Base-by-base conservation (phyloP, 768 basidiomycete species). In the Hygrocybe coccinea region DNA sequence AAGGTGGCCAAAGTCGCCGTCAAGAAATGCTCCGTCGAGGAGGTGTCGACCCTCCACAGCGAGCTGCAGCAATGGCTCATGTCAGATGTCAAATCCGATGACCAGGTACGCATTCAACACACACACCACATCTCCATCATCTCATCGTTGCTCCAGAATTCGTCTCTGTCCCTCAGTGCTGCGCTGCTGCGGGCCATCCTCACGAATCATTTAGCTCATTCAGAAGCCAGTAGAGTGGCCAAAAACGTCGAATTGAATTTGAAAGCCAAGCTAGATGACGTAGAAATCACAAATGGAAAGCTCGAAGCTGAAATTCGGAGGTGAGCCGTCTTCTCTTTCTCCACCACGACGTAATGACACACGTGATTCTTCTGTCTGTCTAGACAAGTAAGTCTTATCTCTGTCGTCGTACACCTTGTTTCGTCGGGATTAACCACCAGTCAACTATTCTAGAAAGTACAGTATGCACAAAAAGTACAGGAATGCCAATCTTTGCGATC, bases 1-100 rank as follows among this genome's bases (percentile, higher is more conserved):
- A 89, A 83, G 71, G 87, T 91, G 55, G 84, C 84, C 55, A 80
- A 79, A 64, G 84, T 90, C 62, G 89, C 89, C 34, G 80, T 82
- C 12, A 88, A 88, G 81, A 90, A 88, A 79, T 89, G 87, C 73
- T 89, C 87, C 37, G 89, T 91, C 57, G 89, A 91, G 69, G 89
- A 91, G 74, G 87, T 91, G 50, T 81, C 83, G 50, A 74, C 78
- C 57, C 80, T 91, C 60, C 86, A 89, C 72, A 81, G 83, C 65
- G 89, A 91, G 72, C 78, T 91, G 59, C 81, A 88, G 67, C 81
- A 83, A 58, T 91, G 87, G 87, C 70, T 91, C 55, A 75, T 74
- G 44, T 74, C 80, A 50, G 84, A 85, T 62, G 74, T 70, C 60
- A 83, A 82, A 67, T 62, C 69, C 64, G 79, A 83, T 62, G 83